A percentile compares a stretch with the other conserved stretches of the same genome.
Evolutionary conservation across 371 early-diverging fungal species (phyloP).

Genomic region (Gilbertella persicaria): DNA sequence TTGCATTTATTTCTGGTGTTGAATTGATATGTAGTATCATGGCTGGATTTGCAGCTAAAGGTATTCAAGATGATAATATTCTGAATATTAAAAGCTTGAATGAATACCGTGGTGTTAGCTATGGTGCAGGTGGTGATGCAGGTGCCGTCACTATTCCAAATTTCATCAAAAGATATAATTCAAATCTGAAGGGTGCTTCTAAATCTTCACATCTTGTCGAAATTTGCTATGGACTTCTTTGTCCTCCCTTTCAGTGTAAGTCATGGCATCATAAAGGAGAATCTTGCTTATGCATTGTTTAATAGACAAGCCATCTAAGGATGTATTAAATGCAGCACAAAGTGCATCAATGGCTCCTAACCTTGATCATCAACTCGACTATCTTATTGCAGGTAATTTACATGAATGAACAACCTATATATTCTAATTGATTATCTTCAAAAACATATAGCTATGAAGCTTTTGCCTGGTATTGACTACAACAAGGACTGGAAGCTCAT

Average conservation of each 20-base stretch:
- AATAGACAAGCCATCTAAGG: slow-evolving; percentile 33
- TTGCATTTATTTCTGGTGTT: not conserved
- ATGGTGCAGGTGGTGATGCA: slow-evolving; percentile 53
- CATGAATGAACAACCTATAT: too few species aligned
- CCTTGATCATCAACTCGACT: slow-evolving; percentile 44
- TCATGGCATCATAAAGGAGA: slow-evolving; percentile 42
- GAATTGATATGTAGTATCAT: slow-evolving; percentile 47
- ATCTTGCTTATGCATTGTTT: too few species aligned
- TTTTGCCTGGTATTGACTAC: slow-evolving; percentile 27
- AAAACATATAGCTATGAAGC: too few species aligned
- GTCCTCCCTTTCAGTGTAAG: slow-evolving; percentile 19
- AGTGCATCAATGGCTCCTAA: slow-evolving; percentile 50
- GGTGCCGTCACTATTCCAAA: slow-evolving; percentile 46
- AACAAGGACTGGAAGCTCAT: slow-evolving; percentile 65
- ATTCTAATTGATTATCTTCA: slow-evolving; percentile 28
- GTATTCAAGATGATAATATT: slow-evolving; percentile 30
- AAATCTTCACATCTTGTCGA: slow-evolving; percentile 43
- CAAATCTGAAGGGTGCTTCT: slow-evolving; percentile 40
- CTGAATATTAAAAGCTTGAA: slow-evolving; percentile 31
- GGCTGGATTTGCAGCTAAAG: slow-evolving; percentile 64
- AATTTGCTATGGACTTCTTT: slow-evolving; percentile 52
- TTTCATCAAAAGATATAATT: slow-evolving; percentile 42
- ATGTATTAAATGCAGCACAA: slow-evolving; percentile 51
- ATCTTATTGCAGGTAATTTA: too few species aligned
- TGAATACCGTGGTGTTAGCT: slow-evolving; percentile 52